Base-by-base conservation (phyloP, 1,139 yeast genomes). In the Yamadazyma spencermartinsiae region DNA sequence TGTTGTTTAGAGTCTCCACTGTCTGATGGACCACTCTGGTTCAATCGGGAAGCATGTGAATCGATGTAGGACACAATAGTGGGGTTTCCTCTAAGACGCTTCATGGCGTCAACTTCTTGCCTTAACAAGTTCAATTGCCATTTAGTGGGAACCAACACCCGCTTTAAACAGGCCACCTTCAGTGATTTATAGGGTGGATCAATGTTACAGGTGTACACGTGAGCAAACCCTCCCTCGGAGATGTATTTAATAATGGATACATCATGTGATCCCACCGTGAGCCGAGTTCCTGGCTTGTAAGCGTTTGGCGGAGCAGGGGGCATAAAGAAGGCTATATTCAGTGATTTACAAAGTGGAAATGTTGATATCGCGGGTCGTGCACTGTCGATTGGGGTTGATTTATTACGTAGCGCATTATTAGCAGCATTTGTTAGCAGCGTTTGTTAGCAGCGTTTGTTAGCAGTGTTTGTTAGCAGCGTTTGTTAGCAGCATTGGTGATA, bases 31-130 rank as follows among this genome's bases (percentile, higher is more conserved):
- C 36, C 43, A 9, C 29, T 16, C 41, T 26, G 36, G 8, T 33
- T 46, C 42, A 65, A 61, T 49, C 96, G 70, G n/a, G 95, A 80
- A 4, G 98, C 98, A 65, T 92, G 96, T 2, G 96, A 87, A 62
- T 94, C 98, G 45, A 86, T 86, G 57, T 92, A 94, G 18, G 85
- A 79, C 10, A 94, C 98, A 47, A 92, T 82, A 53, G 86, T 82
- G 18, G 79, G 76, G 48, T 85, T 79, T 2, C 94, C 95, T 40
- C 82, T 69, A 38, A 92, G 69, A 35, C 94, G 73, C 58, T 89
- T 70, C 95, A 86, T 86, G 10, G 88, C 87, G 49, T 83, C 92
- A 5, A 86, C 94, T 56, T 86, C 95, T 44, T 83, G 86, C 39
- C 94, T 63, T 45, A 86, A 66, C 35, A 79, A 76, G 46, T 79